A percentile compares a stretch with the other conserved stretches of the same genome.
Conservation (phyloP, 345 rosid genomes). For the Salix udensis region DNA sequence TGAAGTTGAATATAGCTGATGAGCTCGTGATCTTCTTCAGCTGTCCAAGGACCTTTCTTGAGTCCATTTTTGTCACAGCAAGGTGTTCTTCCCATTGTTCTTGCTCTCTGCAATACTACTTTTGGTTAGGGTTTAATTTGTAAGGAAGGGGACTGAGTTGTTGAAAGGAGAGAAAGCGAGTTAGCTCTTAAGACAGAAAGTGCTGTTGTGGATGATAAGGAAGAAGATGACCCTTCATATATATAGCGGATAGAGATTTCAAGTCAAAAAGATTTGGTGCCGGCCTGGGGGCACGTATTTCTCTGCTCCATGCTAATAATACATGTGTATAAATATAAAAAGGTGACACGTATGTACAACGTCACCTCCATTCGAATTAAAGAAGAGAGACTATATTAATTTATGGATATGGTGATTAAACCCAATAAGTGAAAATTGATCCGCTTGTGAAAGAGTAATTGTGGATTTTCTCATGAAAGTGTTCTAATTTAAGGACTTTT, state of each 20-base stretch:
- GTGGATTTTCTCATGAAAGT: background rate
- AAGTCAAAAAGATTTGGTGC: conserved; percentile 33
- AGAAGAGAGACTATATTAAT: too few species aligned
- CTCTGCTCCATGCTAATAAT: background rate
- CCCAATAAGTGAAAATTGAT: background rate
- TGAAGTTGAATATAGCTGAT: conserved; percentile 20
- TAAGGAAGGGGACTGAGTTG: background rate
- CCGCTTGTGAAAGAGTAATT: background rate
- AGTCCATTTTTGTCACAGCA: conserved; percentile 35
- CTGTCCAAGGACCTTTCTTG: conserved; percentile 35
- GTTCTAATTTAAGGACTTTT: background rate
- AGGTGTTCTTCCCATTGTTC: conserved; percentile 32
- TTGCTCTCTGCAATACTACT: background rate
- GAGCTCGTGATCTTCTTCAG: conserved; percentile 33
- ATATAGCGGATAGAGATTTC: background rate
- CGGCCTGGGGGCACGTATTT: conserved; percentile 23
- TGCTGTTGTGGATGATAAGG: background rate
- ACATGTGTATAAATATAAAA: background rate
- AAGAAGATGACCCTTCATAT: background rate
- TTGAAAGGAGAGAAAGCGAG: background rate
- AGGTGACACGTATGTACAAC: background rate
- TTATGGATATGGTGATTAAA: background rate
- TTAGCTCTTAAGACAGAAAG: background rate
- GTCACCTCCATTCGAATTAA: background rate
- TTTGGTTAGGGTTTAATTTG: background rate